Base-by-base conservation (phyloP, 441 rosid species). In the Adansonia rubrostipa region DNA sequence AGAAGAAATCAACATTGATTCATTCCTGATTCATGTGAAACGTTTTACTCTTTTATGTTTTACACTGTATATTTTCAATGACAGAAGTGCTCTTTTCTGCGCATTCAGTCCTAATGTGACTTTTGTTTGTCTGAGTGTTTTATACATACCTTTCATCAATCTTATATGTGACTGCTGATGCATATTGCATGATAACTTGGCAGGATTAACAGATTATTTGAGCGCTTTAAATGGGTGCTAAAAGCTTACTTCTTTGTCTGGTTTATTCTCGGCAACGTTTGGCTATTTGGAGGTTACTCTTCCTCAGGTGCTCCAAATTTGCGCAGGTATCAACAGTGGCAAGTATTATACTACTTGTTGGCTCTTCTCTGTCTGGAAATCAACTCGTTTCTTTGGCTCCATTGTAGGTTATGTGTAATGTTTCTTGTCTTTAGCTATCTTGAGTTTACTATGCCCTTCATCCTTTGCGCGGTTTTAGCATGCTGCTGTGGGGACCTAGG, bases 361-460 rank as follows among this genome's bases (percentile, higher is more conserved):
- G 40, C 42, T 36, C 42, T 36, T 5, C 65, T 33, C 24, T 54
- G 75, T 54, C 33, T 6, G 50, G 33, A 36, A 54, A 54, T 54
- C 28, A 72, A 54, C 28, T 0, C 6, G n/a, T 54, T 72, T 72
- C 50, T 72, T 36, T 54, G 50, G 9, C 6, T 72, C 45, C 50
- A 17, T 54, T 54, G 63, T 54, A 72, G 75, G 75, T 72, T 72
- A 36, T 72, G 50, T 19, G 44, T 72, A 36, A 54, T 72, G 75
- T 54, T 72, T 72, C 75, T 72, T 40, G 63, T 33, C 64, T 72
- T 73, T 73, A 57, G 76, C 53, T 73, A 73, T 73, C 40, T 73
- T 24, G 76, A 73, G 66, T 73, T 73, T 42, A 42, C 66, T 19
- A 42, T 73, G 54, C 76, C 76, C 76, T 73, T 73, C 66, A 57